Base-by-base conservation (phyloP, 2,329 filamentous ascomycete genomes). In the Talaromyces sp. region DNA sequence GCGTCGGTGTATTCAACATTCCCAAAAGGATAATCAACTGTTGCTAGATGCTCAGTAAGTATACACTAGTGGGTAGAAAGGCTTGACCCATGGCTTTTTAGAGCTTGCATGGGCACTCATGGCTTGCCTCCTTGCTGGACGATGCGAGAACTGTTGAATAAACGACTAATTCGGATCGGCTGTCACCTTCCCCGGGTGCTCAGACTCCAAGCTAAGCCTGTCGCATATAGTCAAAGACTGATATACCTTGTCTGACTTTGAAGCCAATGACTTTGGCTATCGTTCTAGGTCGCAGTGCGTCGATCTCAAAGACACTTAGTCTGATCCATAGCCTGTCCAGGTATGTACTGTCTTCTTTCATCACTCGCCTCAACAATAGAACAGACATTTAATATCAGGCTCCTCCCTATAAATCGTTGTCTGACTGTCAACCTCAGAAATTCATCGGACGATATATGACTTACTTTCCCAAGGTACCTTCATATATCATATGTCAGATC, bases 91-190 rank as follows among this genome's bases (percentile, higher is more conserved):
- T 56, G 37, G 39, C 46, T n/a, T 55, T 57, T 59, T 56, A 59
- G 40, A 56, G 36, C 55, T 59, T 37, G 37, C 37, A 59, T 57
- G 55, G 57, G n/a, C 25, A 51, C 51, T 37, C 57, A 59, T 59
- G 57, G 57, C 19, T 40, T 45, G 15, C 53, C 45, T 56, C 57
- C 57, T 59, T 59, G 53, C 57, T 50, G 57, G 37, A 36, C 7
- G 56, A 54, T 41, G 53, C 41, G 37, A 46, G 33, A 35, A 37
- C 35, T 48, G 19, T 33, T 17, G 15, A 25, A 31, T 25, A 51
- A 39, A 43, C 33, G 21, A 25, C 33, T 40, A 39, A 33, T 41
- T 17, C 31, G 52, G 57, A 28, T 22, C 28, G 35, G 45, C 17
- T 48, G 37, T 28, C 33, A 4, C n/a, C 53, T 53, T 56, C 39